These are phyloP conservation scores for Aspergillus sp. DNA, from an alignment of 2,329 filamentous ascomycete genomes.

Conservation along the genomic window DNA sequence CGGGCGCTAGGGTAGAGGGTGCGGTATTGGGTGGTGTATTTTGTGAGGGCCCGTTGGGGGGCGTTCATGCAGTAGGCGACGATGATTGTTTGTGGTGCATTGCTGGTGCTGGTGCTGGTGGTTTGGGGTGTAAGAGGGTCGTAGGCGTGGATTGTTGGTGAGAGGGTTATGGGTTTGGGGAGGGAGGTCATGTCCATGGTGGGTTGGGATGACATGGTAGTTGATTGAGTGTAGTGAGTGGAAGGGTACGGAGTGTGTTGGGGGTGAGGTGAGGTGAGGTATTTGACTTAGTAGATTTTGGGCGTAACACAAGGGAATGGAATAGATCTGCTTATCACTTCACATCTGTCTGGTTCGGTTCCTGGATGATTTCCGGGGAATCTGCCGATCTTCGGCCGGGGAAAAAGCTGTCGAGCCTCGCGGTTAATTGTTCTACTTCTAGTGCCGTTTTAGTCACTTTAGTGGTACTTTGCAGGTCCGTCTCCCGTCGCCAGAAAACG, in stretches of 20 bases:
- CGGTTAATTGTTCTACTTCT: neutral
- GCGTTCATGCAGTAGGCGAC: slow-evolving; percentile 55
- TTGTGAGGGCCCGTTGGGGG: slow-evolving; percentile 44
- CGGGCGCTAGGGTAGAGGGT: slow-evolving; percentile 46
- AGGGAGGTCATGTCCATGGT: neutral
- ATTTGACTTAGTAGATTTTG: neutral
- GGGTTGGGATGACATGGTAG: neutral
- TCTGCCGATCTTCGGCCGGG: neutral
- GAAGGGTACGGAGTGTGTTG: neutral
- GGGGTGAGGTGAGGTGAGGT: neutral
- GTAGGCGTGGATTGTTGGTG: slow-evolving; percentile 2
- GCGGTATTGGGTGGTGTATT: slow-evolving; percentile 51
- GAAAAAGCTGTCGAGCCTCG: neutral
- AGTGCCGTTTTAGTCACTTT: neutral
- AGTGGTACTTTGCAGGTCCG: neutral
- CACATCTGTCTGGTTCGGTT: neutral
- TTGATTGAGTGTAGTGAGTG: neutral
- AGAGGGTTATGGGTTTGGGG: slow-evolving; percentile 1
- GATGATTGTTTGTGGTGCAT: slow-evolving; percentile 40
- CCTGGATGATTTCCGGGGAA: neutral
- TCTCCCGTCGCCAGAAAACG: neutral
- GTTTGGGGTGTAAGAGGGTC: neutral
- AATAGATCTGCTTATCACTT: too few relatives aligned
- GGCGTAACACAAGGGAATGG: too few relatives aligned
- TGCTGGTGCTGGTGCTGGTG: neutral